Conservation (phyloP, 2,329 filamentous ascomycete species). For the Xylaria sp. region DNA sequence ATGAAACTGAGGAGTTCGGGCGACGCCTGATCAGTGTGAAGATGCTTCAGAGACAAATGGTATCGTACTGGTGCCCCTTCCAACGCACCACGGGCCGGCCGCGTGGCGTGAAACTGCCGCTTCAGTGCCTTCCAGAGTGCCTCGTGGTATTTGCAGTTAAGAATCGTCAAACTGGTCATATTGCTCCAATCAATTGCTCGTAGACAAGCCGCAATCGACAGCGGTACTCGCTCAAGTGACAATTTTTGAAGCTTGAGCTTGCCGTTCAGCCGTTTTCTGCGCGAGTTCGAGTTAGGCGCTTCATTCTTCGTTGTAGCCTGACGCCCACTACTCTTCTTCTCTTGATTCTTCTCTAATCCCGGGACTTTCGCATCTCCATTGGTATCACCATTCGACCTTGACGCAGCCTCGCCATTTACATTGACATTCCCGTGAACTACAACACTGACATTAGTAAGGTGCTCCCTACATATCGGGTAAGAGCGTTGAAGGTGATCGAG, state of each 20-base stretch:
- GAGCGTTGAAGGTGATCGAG: background rate
- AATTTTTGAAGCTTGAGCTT: constrained; percentile 64
- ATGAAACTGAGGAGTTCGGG: constrained; percentile 66
- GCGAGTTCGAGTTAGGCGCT: background rate
- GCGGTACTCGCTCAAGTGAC: constrained; percentile 67
- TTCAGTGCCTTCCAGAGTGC: constrained; percentile 69
- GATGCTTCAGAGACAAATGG: constrained; percentile 61
- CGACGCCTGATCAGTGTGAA: constrained; percentile 71
- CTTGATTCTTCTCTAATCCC: background rate
- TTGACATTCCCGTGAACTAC: constrained; percentile 17
- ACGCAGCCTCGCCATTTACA: constrained; percentile 16
- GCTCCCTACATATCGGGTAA: background rate
- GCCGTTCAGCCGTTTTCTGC: constrained; percentile 43
- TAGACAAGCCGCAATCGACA: constrained; percentile 67
- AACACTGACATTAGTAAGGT: constrained; percentile 2
- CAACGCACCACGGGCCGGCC: constrained; percentile 29
- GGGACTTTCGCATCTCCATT: background rate
- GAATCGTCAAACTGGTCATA: constrained; percentile 65
- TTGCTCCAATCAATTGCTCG: constrained; percentile 69
- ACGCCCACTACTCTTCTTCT: background rate
- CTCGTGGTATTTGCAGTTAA: constrained; percentile 68
- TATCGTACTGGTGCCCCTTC: constrained; percentile 44
- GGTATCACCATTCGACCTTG: constrained; percentile 8
- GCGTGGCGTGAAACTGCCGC: constrained; percentile 51
- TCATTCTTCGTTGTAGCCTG: background rate